Percentiles rank a stretch among this genome's conserved stretches.
phyloP scores from a whole-genome alignment of 306 rosid genomes.

The Quercus rubra region DNA sequence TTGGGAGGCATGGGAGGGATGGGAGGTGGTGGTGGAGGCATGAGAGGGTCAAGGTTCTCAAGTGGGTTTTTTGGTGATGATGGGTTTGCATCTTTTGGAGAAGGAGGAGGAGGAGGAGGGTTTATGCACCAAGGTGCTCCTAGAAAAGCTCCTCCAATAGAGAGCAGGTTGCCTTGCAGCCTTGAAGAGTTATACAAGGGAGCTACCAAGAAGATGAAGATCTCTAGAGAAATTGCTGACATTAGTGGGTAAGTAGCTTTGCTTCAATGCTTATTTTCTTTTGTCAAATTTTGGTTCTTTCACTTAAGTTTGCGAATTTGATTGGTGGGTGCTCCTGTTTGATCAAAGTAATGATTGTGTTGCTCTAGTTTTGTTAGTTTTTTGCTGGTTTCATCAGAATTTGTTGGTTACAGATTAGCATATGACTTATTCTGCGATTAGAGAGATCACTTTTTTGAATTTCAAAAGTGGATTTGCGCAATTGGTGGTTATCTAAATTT shows the following conservation, averaged over 20 bases:
- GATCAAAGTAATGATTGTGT: background rate
- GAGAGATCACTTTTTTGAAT: background rate
- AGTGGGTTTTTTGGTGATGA: slow-evolving; percentile 60
- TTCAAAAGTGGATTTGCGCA: background rate
- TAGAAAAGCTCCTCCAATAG: slow-evolving; percentile 54
- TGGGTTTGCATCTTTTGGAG: slow-evolving; percentile 46
- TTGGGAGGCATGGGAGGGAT: slow-evolving; percentile 64
- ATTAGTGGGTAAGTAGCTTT: slow-evolving; percentile 45
- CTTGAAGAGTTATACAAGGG: slow-evolving; percentile 62
- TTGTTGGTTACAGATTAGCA: background rate
- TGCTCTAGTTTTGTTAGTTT: background rate
- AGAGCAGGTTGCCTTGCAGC: slow-evolving; percentile 53
- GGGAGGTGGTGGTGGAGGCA: slow-evolving; percentile 31
- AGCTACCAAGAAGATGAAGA: slow-evolving; percentile 60
- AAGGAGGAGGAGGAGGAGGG: slow-evolving; percentile 42
- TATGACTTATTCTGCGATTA: background rate
- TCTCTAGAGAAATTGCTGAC: slow-evolving; percentile 58
- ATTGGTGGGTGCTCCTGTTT: background rate
- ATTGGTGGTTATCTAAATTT: background rate
- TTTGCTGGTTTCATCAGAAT: background rate
- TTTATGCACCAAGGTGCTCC: slow-evolving; percentile 37
- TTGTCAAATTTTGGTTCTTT: background rate
- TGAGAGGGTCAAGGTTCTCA: slow-evolving; percentile 52
- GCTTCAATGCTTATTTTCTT: background rate
- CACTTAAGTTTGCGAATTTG: background rate